Percentiles rank a stretch among this genome's conserved stretches.
phyloP scores from a whole-genome alignment of 2,329 filamentous ascomycete species.

The Calonectria henricotiae region DNA sequence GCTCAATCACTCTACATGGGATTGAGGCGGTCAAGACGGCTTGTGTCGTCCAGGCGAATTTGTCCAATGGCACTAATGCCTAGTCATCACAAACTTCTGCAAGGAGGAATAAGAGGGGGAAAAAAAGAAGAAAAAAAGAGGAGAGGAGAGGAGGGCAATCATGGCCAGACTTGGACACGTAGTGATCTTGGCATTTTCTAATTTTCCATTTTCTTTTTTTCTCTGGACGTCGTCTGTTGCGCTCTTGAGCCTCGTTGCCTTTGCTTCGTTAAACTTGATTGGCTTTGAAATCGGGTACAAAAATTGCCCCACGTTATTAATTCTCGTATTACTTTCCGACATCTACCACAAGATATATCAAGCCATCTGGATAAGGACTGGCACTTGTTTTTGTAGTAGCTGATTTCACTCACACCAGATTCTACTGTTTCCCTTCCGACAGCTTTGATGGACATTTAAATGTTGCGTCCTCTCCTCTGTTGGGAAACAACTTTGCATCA shows the following conservation, averaged over 20 bases:
- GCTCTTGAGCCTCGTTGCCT: not conserved
- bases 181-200: constrained; percentile 11
- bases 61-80: constrained; percentile 5
- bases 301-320: not conserved
- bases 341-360: too few species aligned
- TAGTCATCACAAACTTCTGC: constrained; percentile 2
- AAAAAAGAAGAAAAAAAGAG: not conserved
- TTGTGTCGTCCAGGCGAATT: constrained; percentile 2
- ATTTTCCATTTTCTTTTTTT: not conserved
- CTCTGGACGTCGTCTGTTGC: not conserved
- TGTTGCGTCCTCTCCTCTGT: too few species aligned
- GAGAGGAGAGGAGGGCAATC: not conserved
- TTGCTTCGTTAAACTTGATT: not conserved
- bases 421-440: too few species aligned
- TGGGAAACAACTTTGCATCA: too few species aligned
- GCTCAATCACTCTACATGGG: constrained; percentile 11
- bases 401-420: too few species aligned
- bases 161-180: constrained; percentile 1
- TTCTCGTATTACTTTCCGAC: too few species aligned
- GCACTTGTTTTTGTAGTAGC: too few species aligned
- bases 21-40: constrained; percentile 23
- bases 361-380: too few species aligned
- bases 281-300: not conserved
- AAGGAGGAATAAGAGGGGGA: constrained; percentile 2
- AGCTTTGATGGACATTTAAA: too few species aligned